Conservation (phyloP, 2,329 filamentous ascomycete species). For the Neofusicoccum sp. region DNA sequence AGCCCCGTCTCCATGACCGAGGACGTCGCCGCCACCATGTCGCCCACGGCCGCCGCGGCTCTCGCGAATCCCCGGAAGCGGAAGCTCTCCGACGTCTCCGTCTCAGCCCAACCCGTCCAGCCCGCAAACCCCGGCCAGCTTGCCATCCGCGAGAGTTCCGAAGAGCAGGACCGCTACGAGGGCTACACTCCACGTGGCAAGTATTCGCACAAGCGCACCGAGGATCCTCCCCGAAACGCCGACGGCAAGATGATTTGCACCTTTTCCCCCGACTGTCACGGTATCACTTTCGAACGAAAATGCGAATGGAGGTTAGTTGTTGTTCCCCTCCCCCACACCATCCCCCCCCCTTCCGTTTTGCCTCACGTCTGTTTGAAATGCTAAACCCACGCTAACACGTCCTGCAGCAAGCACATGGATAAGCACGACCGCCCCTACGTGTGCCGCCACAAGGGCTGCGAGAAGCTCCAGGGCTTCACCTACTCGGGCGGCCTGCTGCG, state of each 20-base stretch:
- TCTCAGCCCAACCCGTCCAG: conserved; percentile 1
- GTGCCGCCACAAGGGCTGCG: conserved; percentile 77
- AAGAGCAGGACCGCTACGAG: conserved; percentile 15
- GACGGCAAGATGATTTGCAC: conserved; percentile 78
- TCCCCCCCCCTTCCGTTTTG: background rate
- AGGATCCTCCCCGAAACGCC: conserved; percentile 60
- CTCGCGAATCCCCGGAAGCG: conserved; percentile 15
- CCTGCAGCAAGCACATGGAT: conserved; percentile 88
- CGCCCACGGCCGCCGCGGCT: background rate
- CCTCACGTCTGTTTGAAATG: conserved; percentile 15
- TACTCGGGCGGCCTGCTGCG: conserved; percentile 87
- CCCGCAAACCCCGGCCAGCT: background rate
- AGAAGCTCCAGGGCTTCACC: conserved; percentile 90
- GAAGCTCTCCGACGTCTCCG: conserved; percentile 14
- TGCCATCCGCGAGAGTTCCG: background rate
- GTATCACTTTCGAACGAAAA: conserved; percentile 72
- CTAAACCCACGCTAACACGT: conserved; percentile 21
- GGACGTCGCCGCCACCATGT: background rate
- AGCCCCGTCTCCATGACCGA: conserved; percentile 11
- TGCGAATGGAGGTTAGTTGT: conserved; percentile 88
- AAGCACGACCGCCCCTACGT: conserved; percentile 94
- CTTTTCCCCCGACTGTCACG: conserved; percentile 63
- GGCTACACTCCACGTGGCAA: conserved; percentile 31
- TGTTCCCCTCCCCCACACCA: conserved; percentile 4
- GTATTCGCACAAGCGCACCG: conserved; percentile 39